Evolutionary conservation across 495 filamentous ascomycete species (phyloP).

Genomic region (Rostrohypoxylon terebratum): DNA sequence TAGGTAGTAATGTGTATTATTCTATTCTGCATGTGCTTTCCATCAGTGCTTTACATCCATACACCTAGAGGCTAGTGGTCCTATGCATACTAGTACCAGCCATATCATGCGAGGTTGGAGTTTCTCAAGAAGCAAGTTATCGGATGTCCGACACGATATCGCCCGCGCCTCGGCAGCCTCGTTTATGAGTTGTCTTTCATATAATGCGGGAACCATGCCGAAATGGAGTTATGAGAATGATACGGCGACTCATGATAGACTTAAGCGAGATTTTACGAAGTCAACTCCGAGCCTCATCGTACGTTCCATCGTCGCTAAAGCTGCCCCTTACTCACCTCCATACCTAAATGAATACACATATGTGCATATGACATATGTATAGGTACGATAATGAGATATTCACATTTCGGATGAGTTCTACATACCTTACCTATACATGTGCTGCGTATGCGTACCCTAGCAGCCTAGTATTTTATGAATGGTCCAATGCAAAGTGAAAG

Average conservation of each 20-base stretch:
- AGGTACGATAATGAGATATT: neutral
- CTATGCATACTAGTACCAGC: neutral
- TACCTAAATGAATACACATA: neutral
- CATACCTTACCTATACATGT: no score
- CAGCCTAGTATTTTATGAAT: slow-evolving; percentile 6
- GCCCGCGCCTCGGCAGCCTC: neutral
- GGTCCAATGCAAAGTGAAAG: neutral
- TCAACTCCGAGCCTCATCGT: neutral
- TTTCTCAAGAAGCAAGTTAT: neutral
- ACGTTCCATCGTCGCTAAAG: neutral
- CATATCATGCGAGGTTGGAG: neutral
- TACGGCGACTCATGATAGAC: neutral
- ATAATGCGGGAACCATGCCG: slow-evolving; percentile 1
- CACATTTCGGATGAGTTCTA: neutral
- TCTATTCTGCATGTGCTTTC: neutral
- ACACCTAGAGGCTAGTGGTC: no score
- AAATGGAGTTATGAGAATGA: neutral
- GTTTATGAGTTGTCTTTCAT: neutral
- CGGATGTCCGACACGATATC: slow-evolving; percentile 7
- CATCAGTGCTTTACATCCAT: neutral
- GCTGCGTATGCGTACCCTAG: no score
- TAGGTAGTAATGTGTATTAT: neutral
- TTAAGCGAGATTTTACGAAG: neutral
- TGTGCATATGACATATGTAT: neutral
- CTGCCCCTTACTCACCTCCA: neutral